Conservation (phyloP, 1,139 yeast species). For the Blastobotrys arbuscula region DNA sequence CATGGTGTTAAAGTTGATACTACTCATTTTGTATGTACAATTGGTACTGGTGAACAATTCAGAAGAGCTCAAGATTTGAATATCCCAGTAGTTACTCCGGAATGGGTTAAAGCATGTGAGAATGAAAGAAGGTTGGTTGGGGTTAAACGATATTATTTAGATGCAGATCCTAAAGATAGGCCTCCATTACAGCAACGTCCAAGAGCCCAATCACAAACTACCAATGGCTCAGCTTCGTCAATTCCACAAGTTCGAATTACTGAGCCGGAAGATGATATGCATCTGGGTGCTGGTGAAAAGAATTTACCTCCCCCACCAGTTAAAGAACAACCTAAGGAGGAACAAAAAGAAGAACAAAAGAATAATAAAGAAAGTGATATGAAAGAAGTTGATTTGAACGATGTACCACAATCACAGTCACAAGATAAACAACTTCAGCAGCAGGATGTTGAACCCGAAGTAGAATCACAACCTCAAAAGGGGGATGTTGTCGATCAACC, state of each 20-base stretch:
- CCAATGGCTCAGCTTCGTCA: constrained; percentile 13
- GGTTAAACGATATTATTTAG: constrained; percentile 59
- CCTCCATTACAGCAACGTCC: constrained; percentile 31
- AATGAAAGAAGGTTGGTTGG: constrained; percentile 85
- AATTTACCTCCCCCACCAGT: neutral
- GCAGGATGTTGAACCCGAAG: constrained; percentile 3
- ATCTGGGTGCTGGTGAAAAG: neutral
- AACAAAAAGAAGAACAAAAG: neutral
- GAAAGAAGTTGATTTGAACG: constrained; percentile 5
- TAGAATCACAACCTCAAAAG: neutral
- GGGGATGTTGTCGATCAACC: neutral
- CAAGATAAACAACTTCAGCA: constrained; percentile 5
- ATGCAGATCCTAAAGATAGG: constrained; percentile 36
- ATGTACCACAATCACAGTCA: constrained; percentile 12
- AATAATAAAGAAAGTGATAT: neutral
- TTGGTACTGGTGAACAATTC: constrained; percentile 57
- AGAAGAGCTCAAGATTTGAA: constrained; percentile 78
- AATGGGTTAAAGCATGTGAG: constrained; percentile 95
- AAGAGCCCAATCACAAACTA: constrained; percentile 27
- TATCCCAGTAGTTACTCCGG: constrained; percentile 93
- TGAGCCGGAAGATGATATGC: constrained; percentile 10
- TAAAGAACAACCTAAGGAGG: neutral
- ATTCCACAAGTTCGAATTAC: constrained; percentile 8
- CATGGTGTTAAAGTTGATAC: constrained; percentile 77
- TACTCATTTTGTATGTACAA: constrained; percentile 86